A percentile compares a stretch with the other conserved stretches of the same genome.
These are phyloP conservation scores for Phytopythium mirpurense DNA, from an alignment of 352 stramenopile species.

Conservation along the genomic window DNA sequence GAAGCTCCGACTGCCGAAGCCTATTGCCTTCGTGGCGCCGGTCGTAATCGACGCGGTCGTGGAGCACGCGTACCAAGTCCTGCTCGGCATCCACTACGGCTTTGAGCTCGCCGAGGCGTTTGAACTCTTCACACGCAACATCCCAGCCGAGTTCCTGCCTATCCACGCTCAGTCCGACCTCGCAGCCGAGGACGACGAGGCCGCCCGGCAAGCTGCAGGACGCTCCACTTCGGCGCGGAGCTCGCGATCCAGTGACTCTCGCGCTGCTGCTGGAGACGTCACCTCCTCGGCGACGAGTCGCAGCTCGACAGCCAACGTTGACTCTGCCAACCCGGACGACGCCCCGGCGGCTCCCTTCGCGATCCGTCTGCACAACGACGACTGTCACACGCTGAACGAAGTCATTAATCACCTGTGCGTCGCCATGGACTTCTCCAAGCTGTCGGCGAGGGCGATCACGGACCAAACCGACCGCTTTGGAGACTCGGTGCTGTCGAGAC, in stretches of 20 bases:
- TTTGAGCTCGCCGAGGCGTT: conserved; percentile 70
- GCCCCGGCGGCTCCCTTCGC: conserved; percentile 24
- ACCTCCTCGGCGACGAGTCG: neutral
- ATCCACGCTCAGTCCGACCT: conserved; percentile 36
- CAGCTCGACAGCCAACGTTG: neutral
- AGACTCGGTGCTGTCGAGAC: conserved; percentile 38
- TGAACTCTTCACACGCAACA: conserved; percentile 58
- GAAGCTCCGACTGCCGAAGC: conserved; percentile 65
- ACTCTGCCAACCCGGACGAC: conserved; percentile 5
- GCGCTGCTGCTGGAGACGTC: too few relatives aligned
- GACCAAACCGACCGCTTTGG: conserved; percentile 58
- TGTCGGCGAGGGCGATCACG: conserved; percentile 36
- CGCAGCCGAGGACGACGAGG: conserved; percentile 9
- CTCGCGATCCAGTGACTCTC: neutral
- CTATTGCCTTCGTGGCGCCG: conserved; percentile 37
- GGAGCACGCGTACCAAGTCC: conserved; percentile 66
- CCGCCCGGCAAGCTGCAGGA: neutral
- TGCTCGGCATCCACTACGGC: conserved; percentile 57
- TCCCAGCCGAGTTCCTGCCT: conserved; percentile 40
- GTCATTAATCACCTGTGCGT: conserved; percentile 62
- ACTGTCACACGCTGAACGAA: conserved; percentile 72
- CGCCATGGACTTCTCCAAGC: conserved; percentile 51
- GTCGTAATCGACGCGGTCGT: conserved; percentile 74
- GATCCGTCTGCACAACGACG: conserved; percentile 83
- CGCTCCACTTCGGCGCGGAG: neutral